Conservation (phyloP, 257 asterid species). For the Verbena officinalis region DNA sequence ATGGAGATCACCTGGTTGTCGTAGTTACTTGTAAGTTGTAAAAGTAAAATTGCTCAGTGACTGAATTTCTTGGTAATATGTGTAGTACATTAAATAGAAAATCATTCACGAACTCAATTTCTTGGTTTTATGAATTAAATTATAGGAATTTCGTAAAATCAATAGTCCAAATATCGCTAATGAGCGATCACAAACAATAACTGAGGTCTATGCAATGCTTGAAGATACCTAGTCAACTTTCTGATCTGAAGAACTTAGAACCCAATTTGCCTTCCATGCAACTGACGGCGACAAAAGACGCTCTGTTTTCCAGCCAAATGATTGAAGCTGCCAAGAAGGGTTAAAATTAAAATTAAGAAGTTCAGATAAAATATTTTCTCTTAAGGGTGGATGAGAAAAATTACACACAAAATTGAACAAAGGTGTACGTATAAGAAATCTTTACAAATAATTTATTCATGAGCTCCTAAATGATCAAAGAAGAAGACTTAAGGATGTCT, state of each 20-base stretch:
- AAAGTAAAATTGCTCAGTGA: not conserved
- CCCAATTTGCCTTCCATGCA: conserved; percentile 93
- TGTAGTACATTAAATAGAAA: not conserved
- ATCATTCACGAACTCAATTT: conserved; percentile 1
- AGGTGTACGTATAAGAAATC: not conserved
- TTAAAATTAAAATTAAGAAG: not conserved
- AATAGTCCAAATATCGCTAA: not conserved
- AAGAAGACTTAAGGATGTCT: not conserved
- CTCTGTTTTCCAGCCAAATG: conserved; percentile 86
- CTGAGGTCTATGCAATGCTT: conserved; percentile 11
- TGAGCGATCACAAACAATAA: conserved; percentile 1
- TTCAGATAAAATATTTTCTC: not conserved
- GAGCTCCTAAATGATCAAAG: not conserved
- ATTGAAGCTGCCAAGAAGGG: conserved; percentile 61
- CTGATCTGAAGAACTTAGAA: conserved; percentile 40
- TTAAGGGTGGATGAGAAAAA: not conserved
- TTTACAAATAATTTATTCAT: not conserved
- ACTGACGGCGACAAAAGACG: conserved; percentile 82
- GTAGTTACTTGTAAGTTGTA: not conserved
- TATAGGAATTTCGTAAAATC: not conserved
- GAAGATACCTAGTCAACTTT: conserved; percentile 56
- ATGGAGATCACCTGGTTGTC: not conserved
- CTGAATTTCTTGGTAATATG: not conserved
- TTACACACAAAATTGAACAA: not conserved
- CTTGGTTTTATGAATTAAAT: not conserved